Percentiles rank a stretch among this genome's conserved stretches.
phyloP scores from a whole-genome alignment of 106 monocot genomes.

The Dendrobium nobile region DNA sequence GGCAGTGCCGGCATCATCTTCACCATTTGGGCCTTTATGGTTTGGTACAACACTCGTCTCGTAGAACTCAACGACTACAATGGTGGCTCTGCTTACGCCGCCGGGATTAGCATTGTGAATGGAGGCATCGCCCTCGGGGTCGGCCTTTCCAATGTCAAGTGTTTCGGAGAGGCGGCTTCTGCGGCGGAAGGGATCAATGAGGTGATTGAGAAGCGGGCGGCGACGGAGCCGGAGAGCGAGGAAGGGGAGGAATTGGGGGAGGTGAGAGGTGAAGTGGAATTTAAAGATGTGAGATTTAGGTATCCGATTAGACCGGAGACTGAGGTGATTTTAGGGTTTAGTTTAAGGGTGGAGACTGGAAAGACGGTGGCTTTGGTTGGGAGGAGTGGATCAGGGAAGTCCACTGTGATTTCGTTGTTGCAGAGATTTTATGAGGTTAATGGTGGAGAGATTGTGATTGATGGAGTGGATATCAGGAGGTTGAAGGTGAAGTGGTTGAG shows the following conservation, averaged over 20 bases:
- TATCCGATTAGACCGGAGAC: conserved; percentile 9
- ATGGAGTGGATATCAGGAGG: conserved; percentile 8
- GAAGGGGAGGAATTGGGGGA: no score
- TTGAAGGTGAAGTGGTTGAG: conserved; percentile 19
- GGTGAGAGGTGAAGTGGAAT: no score
- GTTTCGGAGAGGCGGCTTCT: no score
- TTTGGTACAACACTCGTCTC: conserved; percentile 8
- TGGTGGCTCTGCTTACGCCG: conserved; percentile 19
- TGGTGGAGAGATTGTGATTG: conserved; percentile 8
- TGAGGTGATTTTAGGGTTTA: conserved; percentile 19
- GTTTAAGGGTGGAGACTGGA: conserved; percentile 28
- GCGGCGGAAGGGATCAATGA: no score
- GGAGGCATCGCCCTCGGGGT: no score
- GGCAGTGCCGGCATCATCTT: conserved; percentile 8
- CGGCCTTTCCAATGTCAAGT: no score
- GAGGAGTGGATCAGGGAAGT: conserved; percentile 44
- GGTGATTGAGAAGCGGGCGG: no score
- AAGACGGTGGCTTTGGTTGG: conserved; percentile 47
- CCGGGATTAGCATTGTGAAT: no score
- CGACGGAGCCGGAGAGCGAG: no score
- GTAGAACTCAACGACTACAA: background rate
- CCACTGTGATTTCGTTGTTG: conserved; percentile 34
- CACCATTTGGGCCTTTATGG: conserved; percentile 13
- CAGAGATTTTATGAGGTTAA: conserved; percentile 33
- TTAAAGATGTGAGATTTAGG: no score